Evolutionary conservation across 1,284 basidiomycete genomes (phyloP), one percentile per base, ranked within the genome.

Genomic region (Boletellus dicymbophilus): DNA sequence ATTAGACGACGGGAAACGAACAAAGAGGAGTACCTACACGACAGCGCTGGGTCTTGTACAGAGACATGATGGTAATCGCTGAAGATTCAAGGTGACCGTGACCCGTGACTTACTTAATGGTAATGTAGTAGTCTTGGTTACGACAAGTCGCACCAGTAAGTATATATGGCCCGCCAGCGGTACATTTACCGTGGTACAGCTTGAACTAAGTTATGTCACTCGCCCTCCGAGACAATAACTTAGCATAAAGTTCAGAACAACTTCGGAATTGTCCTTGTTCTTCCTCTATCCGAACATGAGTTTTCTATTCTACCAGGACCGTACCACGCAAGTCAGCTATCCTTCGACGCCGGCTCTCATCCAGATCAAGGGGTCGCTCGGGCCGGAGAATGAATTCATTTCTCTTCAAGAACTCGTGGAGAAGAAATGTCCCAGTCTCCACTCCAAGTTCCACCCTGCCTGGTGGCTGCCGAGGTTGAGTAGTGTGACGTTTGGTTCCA

Each of bases 401-500:
- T 76, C 81, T 0, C 66, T 90, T 28, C 74, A 72, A 44, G 71
- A 76, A 15, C 69, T 89, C 46, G 65, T 90, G 2, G 75, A 83
- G 60, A 67, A 71, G 20, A 72, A 75, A 52, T 88, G 85, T 59
- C 78, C 79, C 25, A 83, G 79, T 52, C 66, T 90, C 43, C 76
- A 75, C 56, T 68, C 68, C 28, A 65, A 70, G 44, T 90, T 83
- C 57, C 68, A 65, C 22, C 83, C 88, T 6, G 65, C 79, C 3
- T 88, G 85, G 87, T 90, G 85, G 85, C 71, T 91, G 37, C 75
- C 72, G 58, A 86, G 77, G 87, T 88, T 66, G 21, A 51, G 40
- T 45, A 45, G 30, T 18, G 26, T 40, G 28, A 15, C 21, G 20
- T 34, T 41, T 37, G 9, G 42, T 46, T 45, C 22, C 28, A 39